phyloP scores from a whole-genome alignment of 768 basidiomycete genomes.

The Leccinum boreale region DNA sequence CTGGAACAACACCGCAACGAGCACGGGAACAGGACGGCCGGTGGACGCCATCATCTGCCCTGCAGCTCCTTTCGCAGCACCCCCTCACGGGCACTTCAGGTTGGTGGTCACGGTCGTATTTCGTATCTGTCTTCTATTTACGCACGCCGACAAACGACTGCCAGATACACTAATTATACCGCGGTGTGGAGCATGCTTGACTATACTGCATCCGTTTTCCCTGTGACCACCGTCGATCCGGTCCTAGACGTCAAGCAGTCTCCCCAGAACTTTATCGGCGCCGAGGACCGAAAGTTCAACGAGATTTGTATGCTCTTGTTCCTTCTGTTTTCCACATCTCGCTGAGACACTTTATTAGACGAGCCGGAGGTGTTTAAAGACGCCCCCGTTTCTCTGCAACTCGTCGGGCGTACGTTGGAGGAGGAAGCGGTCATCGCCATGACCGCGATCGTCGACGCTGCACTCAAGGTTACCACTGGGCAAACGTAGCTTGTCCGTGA shows the following conservation, averaged over 20 bases:
- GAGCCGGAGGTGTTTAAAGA: slow-evolving; percentile 51
- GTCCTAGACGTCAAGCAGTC: slow-evolving; percentile 46
- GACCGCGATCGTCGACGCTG: slow-evolving; percentile 60
- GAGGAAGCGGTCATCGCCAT: slow-evolving; percentile 74
- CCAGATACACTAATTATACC: slow-evolving; percentile 52
- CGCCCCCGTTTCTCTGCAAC: slow-evolving; percentile 62
- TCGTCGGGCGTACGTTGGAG: slow-evolving; percentile 66
- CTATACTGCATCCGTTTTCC: slow-evolving; percentile 58
- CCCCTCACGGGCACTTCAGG: slow-evolving; percentile 60
- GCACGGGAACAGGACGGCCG: slow-evolving; percentile 66
- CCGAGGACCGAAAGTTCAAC: slow-evolving; percentile 46
- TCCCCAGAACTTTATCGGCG: slow-evolving; percentile 45
- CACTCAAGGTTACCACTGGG: slow-evolving; percentile 34
- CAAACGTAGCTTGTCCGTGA: not conserved
- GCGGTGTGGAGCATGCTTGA: slow-evolving; percentile 69
- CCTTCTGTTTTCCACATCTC: not conserved
- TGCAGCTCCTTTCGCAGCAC: slow-evolving; percentile 54
- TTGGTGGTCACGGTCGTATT: slow-evolving; percentile 26
- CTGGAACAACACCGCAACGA: slow-evolving; percentile 52
- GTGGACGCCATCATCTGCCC: slow-evolving; percentile 75
- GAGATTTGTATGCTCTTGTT: slow-evolving; percentile 45
- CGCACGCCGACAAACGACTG: not conserved
- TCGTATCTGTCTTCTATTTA: not conserved
- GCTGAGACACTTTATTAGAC: slow-evolving; percentile 37
- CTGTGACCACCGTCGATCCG: slow-evolving; percentile 60